A percentile compares a stretch with the other conserved stretches of the same genome.
phyloP scores from a whole-genome alignment of 495 filamentous ascomycete species.

The Podospora comata region DNA sequence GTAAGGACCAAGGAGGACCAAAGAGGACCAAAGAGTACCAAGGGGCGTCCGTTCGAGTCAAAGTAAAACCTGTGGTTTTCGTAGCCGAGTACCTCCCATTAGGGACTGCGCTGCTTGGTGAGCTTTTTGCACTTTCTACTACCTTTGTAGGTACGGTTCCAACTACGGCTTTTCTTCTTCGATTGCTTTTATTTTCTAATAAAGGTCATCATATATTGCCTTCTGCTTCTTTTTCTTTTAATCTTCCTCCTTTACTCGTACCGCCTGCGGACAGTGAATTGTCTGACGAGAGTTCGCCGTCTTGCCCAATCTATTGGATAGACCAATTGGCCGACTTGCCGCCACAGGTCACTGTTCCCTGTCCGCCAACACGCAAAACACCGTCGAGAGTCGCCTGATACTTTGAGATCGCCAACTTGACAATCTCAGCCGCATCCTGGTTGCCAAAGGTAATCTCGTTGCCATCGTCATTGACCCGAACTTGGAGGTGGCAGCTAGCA shows the following conservation, averaged over 20 bases:
- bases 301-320: not conserved
- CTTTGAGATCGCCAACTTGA: not conserved
- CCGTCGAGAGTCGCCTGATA: not conserved
- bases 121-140: not conserved
- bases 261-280: too few species aligned
- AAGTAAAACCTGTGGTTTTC: constrained; percentile 2
- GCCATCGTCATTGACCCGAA: not conserved
- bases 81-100: not conserved
- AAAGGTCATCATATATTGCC: not conserved
- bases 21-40: not conserved
- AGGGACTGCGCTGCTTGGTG: not conserved
- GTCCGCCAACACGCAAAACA: not conserved
- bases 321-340: not conserved
- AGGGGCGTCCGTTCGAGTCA: not conserved
- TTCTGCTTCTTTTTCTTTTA: not conserved
- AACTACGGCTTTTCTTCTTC: too few species aligned
- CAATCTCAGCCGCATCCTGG: not conserved
- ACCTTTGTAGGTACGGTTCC: not conserved
- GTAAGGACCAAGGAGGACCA: not conserved
- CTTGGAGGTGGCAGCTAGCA: not conserved
- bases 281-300: too few species aligned
- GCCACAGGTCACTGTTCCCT: not conserved
- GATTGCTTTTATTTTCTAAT: too few species aligned
- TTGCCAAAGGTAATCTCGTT: not conserved
- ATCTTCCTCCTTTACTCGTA: not conserved